Percentiles rank a stretch among this genome's conserved stretches.
Conservation (phyloP, 176 grass and related monocot genomes). For the Canna indica region DNA sequence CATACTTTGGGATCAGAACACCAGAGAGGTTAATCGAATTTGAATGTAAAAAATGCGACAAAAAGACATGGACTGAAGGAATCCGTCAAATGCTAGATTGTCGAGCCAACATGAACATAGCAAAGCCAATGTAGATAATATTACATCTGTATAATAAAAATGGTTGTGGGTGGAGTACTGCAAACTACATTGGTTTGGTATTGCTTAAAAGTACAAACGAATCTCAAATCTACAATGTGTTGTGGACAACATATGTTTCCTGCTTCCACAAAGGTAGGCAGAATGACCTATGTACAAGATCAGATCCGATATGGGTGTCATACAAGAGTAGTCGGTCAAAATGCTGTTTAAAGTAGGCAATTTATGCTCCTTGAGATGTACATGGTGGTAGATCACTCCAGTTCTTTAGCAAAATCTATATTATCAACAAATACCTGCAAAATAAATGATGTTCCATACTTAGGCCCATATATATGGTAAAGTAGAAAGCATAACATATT, state of each 20-base stretch:
- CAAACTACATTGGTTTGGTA: background rate
- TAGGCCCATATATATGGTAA: background rate
- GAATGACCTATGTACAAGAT: background rate
- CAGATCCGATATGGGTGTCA: background rate
- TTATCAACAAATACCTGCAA: slow-evolving; percentile 87
- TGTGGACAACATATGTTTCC: background rate
- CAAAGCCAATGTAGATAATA: slow-evolving; percentile 2
- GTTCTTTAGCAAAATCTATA: slow-evolving; percentile 80
- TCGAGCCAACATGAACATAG: slow-evolving; percentile 34
- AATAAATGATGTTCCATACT: background rate
- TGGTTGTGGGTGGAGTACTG: background rate
- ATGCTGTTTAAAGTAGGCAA: background rate
- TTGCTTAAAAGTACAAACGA: background rate
- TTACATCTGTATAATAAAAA: background rate
- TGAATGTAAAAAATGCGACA: slow-evolving; percentile 63
- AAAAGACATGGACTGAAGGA: slow-evolving; percentile 62
- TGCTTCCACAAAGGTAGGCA: background rate
- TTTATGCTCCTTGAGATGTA: background rate
- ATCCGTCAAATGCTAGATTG: slow-evolving; percentile 59
- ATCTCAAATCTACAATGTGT: background rate
- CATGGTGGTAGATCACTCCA: slow-evolving; percentile 32
- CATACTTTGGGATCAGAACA: slow-evolving; percentile 77
- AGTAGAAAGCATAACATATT: background rate
- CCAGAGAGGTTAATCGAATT: slow-evolving; percentile 72
- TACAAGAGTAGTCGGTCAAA: background rate